Evolutionary conservation across 305 asterid species (phyloP).

Genomic region (Salvia sclarea): DNA sequence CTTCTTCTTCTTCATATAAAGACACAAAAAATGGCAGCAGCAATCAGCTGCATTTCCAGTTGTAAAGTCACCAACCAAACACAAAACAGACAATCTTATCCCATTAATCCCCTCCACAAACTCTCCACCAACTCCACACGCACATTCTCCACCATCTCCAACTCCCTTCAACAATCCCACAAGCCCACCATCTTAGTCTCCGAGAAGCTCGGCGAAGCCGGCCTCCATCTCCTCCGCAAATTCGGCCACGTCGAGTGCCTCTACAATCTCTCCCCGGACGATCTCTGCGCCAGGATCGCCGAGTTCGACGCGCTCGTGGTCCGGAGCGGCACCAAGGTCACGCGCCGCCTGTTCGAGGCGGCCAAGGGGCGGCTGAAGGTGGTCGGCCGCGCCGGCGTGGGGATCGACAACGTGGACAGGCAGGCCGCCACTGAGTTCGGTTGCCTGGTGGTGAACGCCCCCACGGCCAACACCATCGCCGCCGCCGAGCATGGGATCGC

Average conservation of each 20-base stretch:
- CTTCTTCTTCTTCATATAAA: not conserved
- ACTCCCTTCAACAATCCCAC: conserved; percentile 31
- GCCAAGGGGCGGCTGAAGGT: conserved; percentile 73
- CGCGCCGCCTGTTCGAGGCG: conserved; percentile 75
- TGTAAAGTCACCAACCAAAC: conserved; percentile 21
- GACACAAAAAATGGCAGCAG: conserved; percentile 21
- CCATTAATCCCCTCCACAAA: conserved; percentile 24
- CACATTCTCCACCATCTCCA: conserved; percentile 11
- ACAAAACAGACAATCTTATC: not conserved
- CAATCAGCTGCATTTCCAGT: conserved; percentile 26
- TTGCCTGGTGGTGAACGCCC: conserved; percentile 88
- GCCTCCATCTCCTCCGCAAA: conserved; percentile 52
- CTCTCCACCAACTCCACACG: conserved; percentile 6
- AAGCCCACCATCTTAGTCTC: conserved; percentile 75
- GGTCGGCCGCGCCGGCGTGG: conserved; percentile 91
- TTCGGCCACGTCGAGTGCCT: conserved; percentile 61
- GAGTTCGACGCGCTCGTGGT: conserved; percentile 76
- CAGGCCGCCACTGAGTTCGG: conserved; percentile 88
- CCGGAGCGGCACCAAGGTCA: conserved; percentile 88
- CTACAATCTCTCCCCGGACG: conserved; percentile 58
- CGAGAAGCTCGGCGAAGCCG: conserved; percentile 86
- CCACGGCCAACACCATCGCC: conserved; percentile 87
- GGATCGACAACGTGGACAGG: conserved; percentile 89
- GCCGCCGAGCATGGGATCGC: conserved; percentile 93
- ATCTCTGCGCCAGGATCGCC: conserved; percentile 64